A percentile compares a stretch with the other conserved stretches of the same genome.
Conservation (phyloP, 163 green algal species). For the Scenedesmus sp. region DNA sequence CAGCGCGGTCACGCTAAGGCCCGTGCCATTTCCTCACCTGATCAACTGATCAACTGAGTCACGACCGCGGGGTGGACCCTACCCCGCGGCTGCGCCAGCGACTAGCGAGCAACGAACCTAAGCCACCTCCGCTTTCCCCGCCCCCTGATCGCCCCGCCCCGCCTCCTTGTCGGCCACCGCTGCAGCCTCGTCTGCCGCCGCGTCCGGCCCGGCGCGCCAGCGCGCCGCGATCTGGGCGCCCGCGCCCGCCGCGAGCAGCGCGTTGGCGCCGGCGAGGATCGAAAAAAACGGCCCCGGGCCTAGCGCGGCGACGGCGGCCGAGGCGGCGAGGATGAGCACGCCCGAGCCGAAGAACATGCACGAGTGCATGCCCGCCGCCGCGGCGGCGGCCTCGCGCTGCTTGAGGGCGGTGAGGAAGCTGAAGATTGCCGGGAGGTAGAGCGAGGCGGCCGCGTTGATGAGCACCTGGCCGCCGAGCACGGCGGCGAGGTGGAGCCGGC, state of each 20-base stretch:
- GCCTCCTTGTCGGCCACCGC: too few relatives aligned
- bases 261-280: constrained; percentile 14
- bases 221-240: constrained; percentile 12
- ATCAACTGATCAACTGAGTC: too few relatives aligned
- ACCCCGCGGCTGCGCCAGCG: too few relatives aligned
- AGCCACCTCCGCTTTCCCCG: too few relatives aligned
- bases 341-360: constrained; percentile 35
- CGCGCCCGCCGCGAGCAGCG: background rate
- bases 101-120: too few relatives aligned
- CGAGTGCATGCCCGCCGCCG: constrained; percentile 20
- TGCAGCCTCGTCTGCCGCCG: too few relatives aligned
- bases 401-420: constrained; percentile 30
- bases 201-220: too few relatives aligned
- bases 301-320: constrained; percentile 1
- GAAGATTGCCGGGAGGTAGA: constrained; percentile 35
- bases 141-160: too few relatives aligned
- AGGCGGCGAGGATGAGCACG: constrained; percentile 18
- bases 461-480: constrained; percentile 7
- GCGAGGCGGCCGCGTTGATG: background rate
- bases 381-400: constrained; percentile 23
- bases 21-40: too few relatives aligned
- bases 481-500: constrained; percentile 2
- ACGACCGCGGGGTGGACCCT: too few relatives aligned
- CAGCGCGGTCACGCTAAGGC: too few relatives aligned
- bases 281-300: constrained; percentile 25